These are phyloP conservation scores for Penicillium decumbens DNA, from an alignment of 2,329 filamentous ascomycete species.

Conservation along the genomic window DNA sequence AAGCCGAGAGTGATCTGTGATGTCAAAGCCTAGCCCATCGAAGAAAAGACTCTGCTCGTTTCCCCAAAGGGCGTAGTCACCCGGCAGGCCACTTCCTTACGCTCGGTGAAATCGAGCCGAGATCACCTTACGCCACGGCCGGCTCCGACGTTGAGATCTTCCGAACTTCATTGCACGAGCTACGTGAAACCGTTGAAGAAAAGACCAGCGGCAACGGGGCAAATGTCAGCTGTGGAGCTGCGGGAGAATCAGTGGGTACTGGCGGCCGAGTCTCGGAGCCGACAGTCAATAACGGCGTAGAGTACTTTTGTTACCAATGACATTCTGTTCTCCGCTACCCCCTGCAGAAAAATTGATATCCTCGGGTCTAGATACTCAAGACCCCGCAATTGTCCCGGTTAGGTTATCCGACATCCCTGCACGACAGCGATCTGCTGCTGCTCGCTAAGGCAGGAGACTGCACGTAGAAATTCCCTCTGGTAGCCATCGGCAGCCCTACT, in stretches of 20 bases:
- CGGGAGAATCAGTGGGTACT: background rate
- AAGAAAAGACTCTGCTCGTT: background rate
- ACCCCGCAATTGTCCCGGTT: background rate
- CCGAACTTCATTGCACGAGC: background rate
- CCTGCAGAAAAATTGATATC: conserved; percentile 11
- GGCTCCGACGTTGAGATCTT: conserved; percentile 17
- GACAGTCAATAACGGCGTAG: background rate
- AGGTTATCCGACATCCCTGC: background rate
- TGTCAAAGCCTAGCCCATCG: conserved; percentile 9
- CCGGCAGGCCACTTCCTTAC: background rate
- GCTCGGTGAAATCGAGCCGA: conserved; percentile 18
- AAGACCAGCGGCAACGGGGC: background rate
- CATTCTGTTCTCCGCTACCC: background rate
- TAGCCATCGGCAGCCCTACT: background rate
- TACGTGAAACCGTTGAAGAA: conserved; percentile 14
- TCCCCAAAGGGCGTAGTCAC: conserved; percentile 1
- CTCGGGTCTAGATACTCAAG: background rate
- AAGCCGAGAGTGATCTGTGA: conserved; percentile 16
- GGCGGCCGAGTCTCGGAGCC: conserved; percentile 24
- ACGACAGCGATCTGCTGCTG: conserved; percentile 8
- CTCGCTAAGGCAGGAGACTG: background rate
- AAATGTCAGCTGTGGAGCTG: conserved; percentile 1
- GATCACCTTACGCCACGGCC: conserved; percentile 20
- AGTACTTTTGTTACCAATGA: background rate
- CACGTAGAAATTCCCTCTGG: background rate